Conservation (phyloP, 2,329 filamentous ascomycete species). For the Verticillium tricorpus region DNA sequence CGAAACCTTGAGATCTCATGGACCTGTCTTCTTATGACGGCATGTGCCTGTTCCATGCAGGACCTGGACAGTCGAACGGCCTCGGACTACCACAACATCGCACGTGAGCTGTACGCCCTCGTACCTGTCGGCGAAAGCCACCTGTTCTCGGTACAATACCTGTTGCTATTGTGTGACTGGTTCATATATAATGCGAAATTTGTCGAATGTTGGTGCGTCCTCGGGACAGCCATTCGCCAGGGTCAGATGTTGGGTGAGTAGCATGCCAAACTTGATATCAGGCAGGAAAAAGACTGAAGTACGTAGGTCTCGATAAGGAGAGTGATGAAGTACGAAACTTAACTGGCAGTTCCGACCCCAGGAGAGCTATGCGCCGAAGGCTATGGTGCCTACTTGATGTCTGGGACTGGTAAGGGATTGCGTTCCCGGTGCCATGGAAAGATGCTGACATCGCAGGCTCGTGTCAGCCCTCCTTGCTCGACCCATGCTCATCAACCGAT, state of each 20-base stretch:
- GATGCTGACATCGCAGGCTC: slow-evolving; percentile 21
- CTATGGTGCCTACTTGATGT: slow-evolving; percentile 31
- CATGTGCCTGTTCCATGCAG: slow-evolving; percentile 32
- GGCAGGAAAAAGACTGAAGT: too few species aligned
- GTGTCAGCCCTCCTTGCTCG: slow-evolving; percentile 26
- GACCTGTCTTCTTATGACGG: slow-evolving; percentile 32
- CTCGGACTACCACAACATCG: slow-evolving; percentile 26
- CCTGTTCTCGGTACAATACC: slow-evolving; percentile 28
- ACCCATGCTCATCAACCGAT: slow-evolving; percentile 29
- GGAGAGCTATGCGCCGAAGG: slow-evolving; percentile 22
- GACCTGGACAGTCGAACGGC: slow-evolving; percentile 24
- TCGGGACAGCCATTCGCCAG: slow-evolving; percentile 28
- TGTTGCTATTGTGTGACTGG: slow-evolving; percentile 33
- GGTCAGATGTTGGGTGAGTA: slow-evolving; percentile 28
- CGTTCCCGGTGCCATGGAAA: too few species aligned
- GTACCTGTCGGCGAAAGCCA: slow-evolving; percentile 26
- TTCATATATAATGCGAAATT: slow-evolving; percentile 30
- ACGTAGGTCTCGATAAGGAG: too few species aligned
- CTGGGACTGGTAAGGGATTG: slow-evolving; percentile 29
- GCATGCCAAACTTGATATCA: too few species aligned
- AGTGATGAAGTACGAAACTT: too few species aligned
- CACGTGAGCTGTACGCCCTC: slow-evolving; percentile 25
- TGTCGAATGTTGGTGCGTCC: slow-evolving; percentile 31
- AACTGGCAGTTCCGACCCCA: too few species aligned
- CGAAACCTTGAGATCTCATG: slow-evolving; percentile 22